Base-by-base conservation (phyloP, 179 eudicot genomes). In the Spergularia azorica region DNA sequence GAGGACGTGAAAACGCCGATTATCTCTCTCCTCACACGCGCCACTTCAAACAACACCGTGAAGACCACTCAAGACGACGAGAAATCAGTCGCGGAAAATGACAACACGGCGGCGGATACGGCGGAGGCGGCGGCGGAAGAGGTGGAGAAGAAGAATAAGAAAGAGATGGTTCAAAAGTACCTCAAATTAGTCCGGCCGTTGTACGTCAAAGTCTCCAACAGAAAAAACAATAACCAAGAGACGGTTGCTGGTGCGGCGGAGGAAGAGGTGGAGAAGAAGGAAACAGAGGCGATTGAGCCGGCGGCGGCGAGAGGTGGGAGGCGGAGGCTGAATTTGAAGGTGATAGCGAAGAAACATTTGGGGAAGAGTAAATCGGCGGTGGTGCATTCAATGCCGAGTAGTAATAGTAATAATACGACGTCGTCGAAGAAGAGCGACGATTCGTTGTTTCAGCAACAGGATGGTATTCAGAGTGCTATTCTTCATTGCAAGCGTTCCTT, bases 381-480 rank as follows among this genome's bases (percentile, higher is more conserved):
- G 20, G 87, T 71, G 48, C 78, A 76, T 18, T 74, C 83, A 1
- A 60, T 75, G 48, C 15, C 69, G 41, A 63, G 14, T 15, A 26
- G 32, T 26, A 32, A 57, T 58, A 43, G 5, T 43, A 17, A 39
- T 41, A 11, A 79, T 79, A 68, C 48, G 48, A 62, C 77, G 70
- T 72, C 32, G 32, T 26, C 81, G 2, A 79, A 84, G 39, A 84
- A 87, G 46, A 83, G 91, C 10, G 97, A 95, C 70, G 97, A 93
- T 71, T 95, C 97, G 41, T 78, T 95, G 51, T 14, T 89, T 66
- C 89, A 88, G 83, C 86, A 85, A 57, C 91, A 95, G 60, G 98
- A 95, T 73, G 94, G 97, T 77, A 95, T 95, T 77, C 97, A 91
- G 41, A 81, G 98, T 65, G 98, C 98, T 55, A 95, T 95, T 86